Evolutionary conservation across 352 stramenopile species (phyloP), one percentile per base, ranked within the genome.

Genomic region (Phytopythium litorale): DNA sequence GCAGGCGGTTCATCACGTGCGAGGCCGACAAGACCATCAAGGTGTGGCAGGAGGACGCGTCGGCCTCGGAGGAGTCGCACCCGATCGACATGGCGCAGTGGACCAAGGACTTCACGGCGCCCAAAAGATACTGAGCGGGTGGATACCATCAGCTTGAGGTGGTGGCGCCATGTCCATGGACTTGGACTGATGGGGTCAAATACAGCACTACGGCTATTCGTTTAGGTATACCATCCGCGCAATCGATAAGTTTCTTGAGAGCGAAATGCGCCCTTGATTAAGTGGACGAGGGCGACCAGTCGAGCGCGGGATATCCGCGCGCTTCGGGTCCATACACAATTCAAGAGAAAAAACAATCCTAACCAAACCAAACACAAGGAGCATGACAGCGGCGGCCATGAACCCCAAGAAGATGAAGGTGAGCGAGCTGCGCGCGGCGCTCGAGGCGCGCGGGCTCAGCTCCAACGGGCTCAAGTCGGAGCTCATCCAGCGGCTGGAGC

Each of bases 11-110:
- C 28, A 98, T 99, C 67, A 99, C 97, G 19, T 98, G 96, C 61
- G 98, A 99, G 73, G 97, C 97, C 0, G 98, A 99, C 79, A 99
- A 99, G 79, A 99, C 95, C 4, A 98, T 99, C 72, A 99, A 99
- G 67, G 97, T 99, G 64, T 99, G 97, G 97, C 96, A 98, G 62
- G 93, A 98, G 66, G 96, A 99, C 67, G 75, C 88, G 23, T 79
- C 92, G 8, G 97, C 97, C 0, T 98, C 90, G n/a, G 90, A 98
- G 56, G 86, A 99, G 62, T 96, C 84, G 42, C 87, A 99, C 71
- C 97, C 97, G 25, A 98, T 99, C 62, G 97, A 99, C 81, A 99
- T 99, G 96, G 71, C 81, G 37, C 79, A 81, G 38, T 99, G 97
- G 97, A 97, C 94, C n/a, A 98, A 98, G 72, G 84, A 95, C 21